Percentiles rank a stretch among this genome's conserved stretches.
phyloP scores from a whole-genome alignment of 306 rosid genomes.

The Rosa lucieae region DNA sequence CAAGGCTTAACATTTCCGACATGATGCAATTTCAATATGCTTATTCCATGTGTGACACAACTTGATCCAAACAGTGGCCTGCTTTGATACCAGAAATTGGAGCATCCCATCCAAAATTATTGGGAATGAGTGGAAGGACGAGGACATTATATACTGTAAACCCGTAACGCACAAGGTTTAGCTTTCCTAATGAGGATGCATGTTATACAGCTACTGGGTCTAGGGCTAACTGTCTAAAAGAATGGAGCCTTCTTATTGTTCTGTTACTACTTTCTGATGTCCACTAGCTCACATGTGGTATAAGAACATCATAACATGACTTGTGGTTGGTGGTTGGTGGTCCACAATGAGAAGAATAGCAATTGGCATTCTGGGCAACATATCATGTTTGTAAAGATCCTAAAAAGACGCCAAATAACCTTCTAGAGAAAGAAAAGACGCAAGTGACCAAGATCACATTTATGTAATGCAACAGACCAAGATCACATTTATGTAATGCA shows the following conservation, averaged over 20 bases:
- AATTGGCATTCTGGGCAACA: not conserved
- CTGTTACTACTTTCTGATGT: not conserved
- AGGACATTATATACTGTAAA: not conserved
- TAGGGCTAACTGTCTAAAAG: not conserved
- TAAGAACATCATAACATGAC: not conserved
- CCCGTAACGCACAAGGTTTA: not conserved
- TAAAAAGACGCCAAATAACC: not conserved
- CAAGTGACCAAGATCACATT: not conserved
- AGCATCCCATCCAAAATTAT: too few relatives aligned
- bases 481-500: not conserved
- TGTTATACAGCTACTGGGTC: not conserved
- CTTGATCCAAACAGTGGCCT: not conserved
- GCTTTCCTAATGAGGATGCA: not conserved
- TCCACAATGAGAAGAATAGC: not conserved
- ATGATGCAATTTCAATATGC: not conserved
- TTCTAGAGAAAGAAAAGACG: not conserved
- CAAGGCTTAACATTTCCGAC: not conserved
- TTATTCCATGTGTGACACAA: too few relatives aligned
- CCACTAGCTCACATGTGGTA: not conserved
- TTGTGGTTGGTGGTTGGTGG: not conserved
- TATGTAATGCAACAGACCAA: not conserved
- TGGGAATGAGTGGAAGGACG: not conserved
- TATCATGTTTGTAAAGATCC: not conserved
- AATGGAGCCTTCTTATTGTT: not conserved
- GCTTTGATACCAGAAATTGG: not conserved